These are phyloP conservation scores for Magnaporthiopsis rhizophila DNA, from an alignment of 2,329 filamentous ascomycete genomes.

Conservation along the genomic window DNA sequence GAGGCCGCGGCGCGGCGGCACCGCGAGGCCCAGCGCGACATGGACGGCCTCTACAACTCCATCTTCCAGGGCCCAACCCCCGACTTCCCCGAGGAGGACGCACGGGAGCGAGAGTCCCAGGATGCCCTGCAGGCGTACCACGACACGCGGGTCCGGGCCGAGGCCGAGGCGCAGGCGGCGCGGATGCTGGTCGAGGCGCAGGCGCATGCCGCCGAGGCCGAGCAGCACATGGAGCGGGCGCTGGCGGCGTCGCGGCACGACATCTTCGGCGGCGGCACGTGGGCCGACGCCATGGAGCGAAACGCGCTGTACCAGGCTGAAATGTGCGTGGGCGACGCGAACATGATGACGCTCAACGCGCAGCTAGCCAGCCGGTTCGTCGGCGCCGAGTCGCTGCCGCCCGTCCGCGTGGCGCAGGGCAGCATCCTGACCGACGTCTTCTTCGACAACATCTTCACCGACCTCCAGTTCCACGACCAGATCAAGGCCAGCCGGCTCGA, in stretches of 20 bases:
- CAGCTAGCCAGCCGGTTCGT: slow-evolving; percentile 26
- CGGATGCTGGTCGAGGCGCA: slow-evolving; percentile 31
- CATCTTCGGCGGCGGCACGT: slow-evolving; percentile 40
- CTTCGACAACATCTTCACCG: slow-evolving; percentile 47
- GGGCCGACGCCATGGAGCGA: slow-evolving; percentile 45
- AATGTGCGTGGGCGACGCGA: slow-evolving; percentile 30
- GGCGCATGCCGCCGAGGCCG: slow-evolving; percentile 25
- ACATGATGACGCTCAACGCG: slow-evolving; percentile 31
- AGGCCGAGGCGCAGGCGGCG: slow-evolving; percentile 33
- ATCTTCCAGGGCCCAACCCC: slow-evolving; percentile 47
- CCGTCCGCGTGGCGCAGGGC: slow-evolving; percentile 35
- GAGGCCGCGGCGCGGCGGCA: slow-evolving; percentile 27
- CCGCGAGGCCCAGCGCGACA: slow-evolving; percentile 31
- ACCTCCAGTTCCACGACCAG: slow-evolving; percentile 43
- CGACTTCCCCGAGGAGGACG: slow-evolving; percentile 45
- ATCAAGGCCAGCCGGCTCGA: slow-evolving; percentile 35
- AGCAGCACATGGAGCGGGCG: slow-evolving; percentile 32
- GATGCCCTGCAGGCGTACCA: slow-evolving; percentile 29
- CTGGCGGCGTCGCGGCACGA: slow-evolving; percentile 33
- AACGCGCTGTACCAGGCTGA: slow-evolving; percentile 41
- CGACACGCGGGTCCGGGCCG: slow-evolving; percentile 24
- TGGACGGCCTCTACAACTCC: slow-evolving; percentile 43
- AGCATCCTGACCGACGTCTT: slow-evolving; percentile 41
- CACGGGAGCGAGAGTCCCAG: slow-evolving; percentile 29
- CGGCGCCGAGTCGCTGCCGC: slow-evolving; percentile 28